Percentiles rank a stretch among this genome's conserved stretches.
Evolutionary conservation across 768 basidiomycete genomes (phyloP).

Genomic region (Hypsizygus marmoreus): DNA sequence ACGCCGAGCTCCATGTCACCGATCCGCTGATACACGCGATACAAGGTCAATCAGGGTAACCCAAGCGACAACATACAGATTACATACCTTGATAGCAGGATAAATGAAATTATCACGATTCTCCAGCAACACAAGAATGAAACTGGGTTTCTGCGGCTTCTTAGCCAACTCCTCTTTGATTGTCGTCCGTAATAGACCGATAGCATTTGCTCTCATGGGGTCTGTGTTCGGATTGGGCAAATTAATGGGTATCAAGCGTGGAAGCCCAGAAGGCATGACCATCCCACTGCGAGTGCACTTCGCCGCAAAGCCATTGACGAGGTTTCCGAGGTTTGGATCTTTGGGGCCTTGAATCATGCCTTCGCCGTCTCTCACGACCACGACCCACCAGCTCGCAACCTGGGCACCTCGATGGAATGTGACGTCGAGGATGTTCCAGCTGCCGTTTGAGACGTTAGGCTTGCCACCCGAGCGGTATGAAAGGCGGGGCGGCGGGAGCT

Average conservation of each 20-base stretch:
- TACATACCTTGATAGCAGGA: conserved; percentile 69
- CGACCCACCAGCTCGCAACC: conserved; percentile 63
- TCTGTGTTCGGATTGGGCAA: conserved; percentile 25
- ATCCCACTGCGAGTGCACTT: conserved; percentile 68
- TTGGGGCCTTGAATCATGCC: conserved; percentile 37
- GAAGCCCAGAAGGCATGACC: conserved; percentile 36
- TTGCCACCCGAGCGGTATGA: conserved; percentile 53
- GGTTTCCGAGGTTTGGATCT: conserved; percentile 40
- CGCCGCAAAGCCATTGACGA: conserved; percentile 53
- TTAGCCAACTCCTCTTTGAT: conserved; percentile 36
- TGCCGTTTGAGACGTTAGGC: conserved; percentile 53
- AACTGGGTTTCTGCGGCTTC: conserved; percentile 49
- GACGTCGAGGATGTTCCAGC: conserved; percentile 78
- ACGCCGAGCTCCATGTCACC: conserved; percentile 76
- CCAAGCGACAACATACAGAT: not conserved
- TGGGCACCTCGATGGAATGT: conserved; percentile 61
- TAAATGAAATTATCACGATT: conserved; percentile 74
- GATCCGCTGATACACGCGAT: conserved; percentile 44
- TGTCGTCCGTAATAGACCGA: conserved; percentile 39
- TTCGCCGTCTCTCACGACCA: conserved; percentile 59
- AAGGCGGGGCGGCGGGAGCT: conserved; percentile 60
- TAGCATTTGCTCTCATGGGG: conserved; percentile 37
- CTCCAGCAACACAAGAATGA: conserved; percentile 73
- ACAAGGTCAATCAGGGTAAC: not conserved
- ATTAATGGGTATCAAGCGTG: conserved; percentile 36